phyloP scores from a whole-genome alignment of 2,329 filamentous ascomycete species.

The Monilinia aucupariae region DNA sequence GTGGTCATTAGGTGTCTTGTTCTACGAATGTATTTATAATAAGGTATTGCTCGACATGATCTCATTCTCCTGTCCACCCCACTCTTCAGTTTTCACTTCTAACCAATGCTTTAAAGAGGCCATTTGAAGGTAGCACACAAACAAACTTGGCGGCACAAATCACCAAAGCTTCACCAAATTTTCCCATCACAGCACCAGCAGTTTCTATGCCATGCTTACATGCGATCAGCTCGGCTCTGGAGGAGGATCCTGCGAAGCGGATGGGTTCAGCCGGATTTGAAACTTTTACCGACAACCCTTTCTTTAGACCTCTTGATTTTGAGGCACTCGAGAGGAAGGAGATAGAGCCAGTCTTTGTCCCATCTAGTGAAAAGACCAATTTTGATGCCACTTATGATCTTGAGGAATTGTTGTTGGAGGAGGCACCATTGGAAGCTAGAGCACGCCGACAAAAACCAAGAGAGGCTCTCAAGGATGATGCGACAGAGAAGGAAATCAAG shows the following conservation, averaged over 20 bases:
- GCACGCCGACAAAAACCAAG: slow-evolving; percentile 90
- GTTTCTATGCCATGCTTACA: slow-evolving; percentile 85
- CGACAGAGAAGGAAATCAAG: slow-evolving; percentile 88
- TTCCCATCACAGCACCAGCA: slow-evolving; percentile 85
- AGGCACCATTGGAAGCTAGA: slow-evolving; percentile 88
- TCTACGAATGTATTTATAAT: slow-evolving; percentile 99
- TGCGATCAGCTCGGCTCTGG: slow-evolving; percentile 77
- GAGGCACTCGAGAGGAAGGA: slow-evolving; percentile 77
- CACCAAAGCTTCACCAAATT: slow-evolving; percentile 74
- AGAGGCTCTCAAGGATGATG: slow-evolving; percentile 86
- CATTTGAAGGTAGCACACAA: slow-evolving; percentile 87
- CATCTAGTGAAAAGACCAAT: slow-evolving; percentile 96
- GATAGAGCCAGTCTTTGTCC: slow-evolving; percentile 84
- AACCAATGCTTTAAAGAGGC: slow-evolving; percentile 57
- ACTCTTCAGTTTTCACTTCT: background rate
- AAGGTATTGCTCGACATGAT: slow-evolving; percentile 58
- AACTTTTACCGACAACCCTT: slow-evolving; percentile 80
- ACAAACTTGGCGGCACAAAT: slow-evolving; percentile 75
- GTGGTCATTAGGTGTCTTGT: slow-evolving; percentile 98
- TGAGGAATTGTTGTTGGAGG: slow-evolving; percentile 87
- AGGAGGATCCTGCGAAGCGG: slow-evolving; percentile 71
- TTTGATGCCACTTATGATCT: slow-evolving; percentile 98
- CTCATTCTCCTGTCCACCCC: background rate
- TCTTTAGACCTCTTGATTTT: slow-evolving; percentile 85
- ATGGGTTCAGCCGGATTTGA: slow-evolving; percentile 80